phyloP scores from a whole-genome alignment of 2,329 filamentous ascomycete species.

The Aureobasidium sp. region DNA sequence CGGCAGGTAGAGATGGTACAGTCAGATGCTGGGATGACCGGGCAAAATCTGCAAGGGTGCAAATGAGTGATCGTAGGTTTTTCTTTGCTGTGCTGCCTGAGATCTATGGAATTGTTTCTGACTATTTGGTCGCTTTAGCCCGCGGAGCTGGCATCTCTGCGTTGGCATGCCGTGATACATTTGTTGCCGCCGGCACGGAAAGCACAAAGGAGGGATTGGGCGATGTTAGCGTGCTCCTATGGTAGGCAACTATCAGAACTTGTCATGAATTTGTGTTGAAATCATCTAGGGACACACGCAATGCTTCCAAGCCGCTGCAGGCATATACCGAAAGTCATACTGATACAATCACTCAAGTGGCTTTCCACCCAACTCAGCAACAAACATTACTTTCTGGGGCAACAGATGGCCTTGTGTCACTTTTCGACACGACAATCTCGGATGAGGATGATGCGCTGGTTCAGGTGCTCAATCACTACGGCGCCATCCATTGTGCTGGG shows the following conservation, averaged over 20 bases:
- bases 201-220: conserved; percentile 32
- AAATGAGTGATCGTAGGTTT: conserved; percentile 14
- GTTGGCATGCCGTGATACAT: conserved; percentile 55
- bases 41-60: conserved; percentile 31
- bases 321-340: conserved; percentile 42
- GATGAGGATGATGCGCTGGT: conserved; percentile 73
- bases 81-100: neutral
- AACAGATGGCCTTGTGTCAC: conserved; percentile 71
- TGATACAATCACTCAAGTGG: conserved; percentile 54
- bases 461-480: conserved; percentile 71
- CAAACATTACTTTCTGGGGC: conserved; percentile 66
- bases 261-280: neutral
- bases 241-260: conserved; percentile 1
- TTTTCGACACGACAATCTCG: conserved; percentile 62
- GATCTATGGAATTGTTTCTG: neutral
- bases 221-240: conserved; percentile 33
- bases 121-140: conserved; percentile 1
- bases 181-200: conserved; percentile 67
- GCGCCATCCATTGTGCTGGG: conserved; percentile 66
- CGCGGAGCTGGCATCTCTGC: conserved; percentile 53
- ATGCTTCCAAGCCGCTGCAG: conserved; percentile 30
- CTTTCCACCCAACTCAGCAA: conserved; percentile 41
- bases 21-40: conserved; percentile 62
- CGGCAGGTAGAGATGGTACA: conserved; percentile 64
- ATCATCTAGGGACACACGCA: conserved; percentile 35